Percentiles rank a stretch among this genome's conserved stretches.
phyloP scores from a whole-genome alignment of 257 asterid species.

The Solanum pinnatisectum region DNA sequence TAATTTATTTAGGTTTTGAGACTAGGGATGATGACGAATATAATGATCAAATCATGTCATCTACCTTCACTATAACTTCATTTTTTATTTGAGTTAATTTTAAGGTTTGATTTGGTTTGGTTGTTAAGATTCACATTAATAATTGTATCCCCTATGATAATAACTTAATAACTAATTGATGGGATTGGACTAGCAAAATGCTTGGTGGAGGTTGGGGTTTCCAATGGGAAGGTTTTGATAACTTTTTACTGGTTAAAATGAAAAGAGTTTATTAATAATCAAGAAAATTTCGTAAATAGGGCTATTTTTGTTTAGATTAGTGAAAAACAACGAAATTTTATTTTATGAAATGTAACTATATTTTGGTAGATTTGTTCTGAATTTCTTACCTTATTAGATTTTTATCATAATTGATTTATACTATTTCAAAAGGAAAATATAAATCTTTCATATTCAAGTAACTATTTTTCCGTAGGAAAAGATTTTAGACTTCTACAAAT shows the following conservation, averaged over 20 bases:
- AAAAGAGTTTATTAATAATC: not conserved
- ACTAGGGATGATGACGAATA: not conserved
- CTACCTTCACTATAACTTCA: not conserved
- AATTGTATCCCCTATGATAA: not conserved
- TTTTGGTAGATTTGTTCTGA: not conserved
- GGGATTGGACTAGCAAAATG: not conserved
- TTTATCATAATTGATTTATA: not conserved
- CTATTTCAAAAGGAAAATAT: not conserved
- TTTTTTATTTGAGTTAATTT: not conserved
- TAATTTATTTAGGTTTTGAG: not conserved
- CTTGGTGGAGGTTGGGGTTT: not conserved
- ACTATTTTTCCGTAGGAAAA: not conserved
- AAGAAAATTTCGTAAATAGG: not conserved
- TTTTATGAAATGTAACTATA: not conserved
- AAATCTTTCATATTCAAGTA: not conserved
- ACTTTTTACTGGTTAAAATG: not conserved
- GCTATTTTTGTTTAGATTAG: not conserved
- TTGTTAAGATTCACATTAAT: not conserved
- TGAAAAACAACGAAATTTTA: not conserved
- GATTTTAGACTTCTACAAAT: not conserved
- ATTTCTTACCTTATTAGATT: not conserved
- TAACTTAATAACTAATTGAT: not conserved
- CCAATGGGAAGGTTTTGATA: not conserved
- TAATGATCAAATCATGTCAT: conserved; percentile 9
- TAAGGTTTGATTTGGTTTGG: conserved; percentile 5